These are phyloP conservation scores for Guyanaporus albipodus DNA, from an alignment of 768 basidiomycete genomes.

Conservation along the genomic window DNA sequence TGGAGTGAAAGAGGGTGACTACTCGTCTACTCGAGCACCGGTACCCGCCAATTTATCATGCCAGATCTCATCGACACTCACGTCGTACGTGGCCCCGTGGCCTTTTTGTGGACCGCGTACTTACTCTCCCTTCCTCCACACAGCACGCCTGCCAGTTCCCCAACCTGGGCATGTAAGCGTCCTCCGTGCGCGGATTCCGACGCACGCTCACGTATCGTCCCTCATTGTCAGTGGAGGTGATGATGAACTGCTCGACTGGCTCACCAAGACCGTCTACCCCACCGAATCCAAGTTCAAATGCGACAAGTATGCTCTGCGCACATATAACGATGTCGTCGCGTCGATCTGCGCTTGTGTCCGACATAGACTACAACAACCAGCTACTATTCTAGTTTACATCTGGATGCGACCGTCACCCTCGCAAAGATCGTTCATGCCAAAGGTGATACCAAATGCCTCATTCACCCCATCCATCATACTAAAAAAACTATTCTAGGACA, in stretches of 20 bases:
- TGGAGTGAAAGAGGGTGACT: constrained; percentile 38
- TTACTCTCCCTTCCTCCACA: neutral
- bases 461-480: neutral
- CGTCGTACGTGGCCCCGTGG: constrained; percentile 51
- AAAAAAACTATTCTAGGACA: constrained; percentile 49
- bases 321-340: constrained; percentile 69
- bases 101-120: neutral
- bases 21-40: constrained; percentile 34
- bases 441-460: constrained; percentile 36
- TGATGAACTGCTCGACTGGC: constrained; percentile 84
- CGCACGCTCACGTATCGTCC: neutral
- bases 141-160: constrained; percentile 39
- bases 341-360: constrained; percentile 26
- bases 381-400: constrained; percentile 82
- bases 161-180: constrained; percentile 31
- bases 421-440: constrained; percentile 62
- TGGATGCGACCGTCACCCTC: constrained; percentile 70
- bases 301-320: constrained; percentile 55
- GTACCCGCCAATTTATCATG: constrained; percentile 63
- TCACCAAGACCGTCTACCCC: constrained; percentile 77
- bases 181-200: neutral
- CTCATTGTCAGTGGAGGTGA: constrained; percentile 59
- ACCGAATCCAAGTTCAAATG: constrained; percentile 74
- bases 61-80: constrained; percentile 92
- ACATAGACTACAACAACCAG: constrained; percentile 84